These are phyloP conservation scores for Cochlearia excelsa DNA, from an alignment of 345 rosid genomes.

Conservation along the genomic window DNA sequence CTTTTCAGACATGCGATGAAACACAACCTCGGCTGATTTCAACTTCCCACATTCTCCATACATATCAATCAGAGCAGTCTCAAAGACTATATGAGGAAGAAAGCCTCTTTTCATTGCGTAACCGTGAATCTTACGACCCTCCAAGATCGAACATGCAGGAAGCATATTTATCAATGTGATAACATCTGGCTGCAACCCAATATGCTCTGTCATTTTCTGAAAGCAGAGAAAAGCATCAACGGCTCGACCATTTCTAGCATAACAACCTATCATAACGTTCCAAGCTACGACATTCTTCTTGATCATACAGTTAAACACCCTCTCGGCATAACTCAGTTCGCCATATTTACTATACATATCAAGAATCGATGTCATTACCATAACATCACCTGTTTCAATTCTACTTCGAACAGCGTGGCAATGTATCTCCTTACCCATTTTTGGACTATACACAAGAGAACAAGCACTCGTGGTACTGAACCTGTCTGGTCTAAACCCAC, in stretches of 20 bases:
- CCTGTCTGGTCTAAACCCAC: constrained; percentile 48
- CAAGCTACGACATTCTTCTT: constrained; percentile 55
- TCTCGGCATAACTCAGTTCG: constrained; percentile 54
- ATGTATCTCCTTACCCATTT: constrained; percentile 68
- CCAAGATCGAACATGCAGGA: constrained; percentile 53
- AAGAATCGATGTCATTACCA: constrained; percentile 62
- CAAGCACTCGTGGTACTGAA: constrained; percentile 55
- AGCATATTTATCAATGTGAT: constrained; percentile 63
- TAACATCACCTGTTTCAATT: constrained; percentile 43
- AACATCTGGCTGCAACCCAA: constrained; percentile 49
- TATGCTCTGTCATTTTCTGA: constrained; percentile 47
- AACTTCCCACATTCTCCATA: constrained; percentile 51
- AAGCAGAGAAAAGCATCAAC: constrained; percentile 50
- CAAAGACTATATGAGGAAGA: constrained; percentile 61
- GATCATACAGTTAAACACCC: constrained; percentile 43
- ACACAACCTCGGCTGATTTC: constrained; percentile 46
- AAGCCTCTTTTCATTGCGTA: constrained; percentile 57
- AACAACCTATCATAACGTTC: constrained; percentile 73
- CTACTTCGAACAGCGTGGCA: constrained; percentile 51
- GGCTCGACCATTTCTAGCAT: constrained; percentile 40
- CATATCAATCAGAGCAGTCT: constrained; percentile 65
- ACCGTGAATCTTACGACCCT: constrained; percentile 64
- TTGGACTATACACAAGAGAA: constrained; percentile 38
- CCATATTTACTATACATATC: constrained; percentile 68
- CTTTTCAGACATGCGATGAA: constrained; percentile 45